These are phyloP conservation scores for Metschnikowia cubensis DNA, from an alignment of 805 yeast genomes.

Conservation along the genomic window DNA sequence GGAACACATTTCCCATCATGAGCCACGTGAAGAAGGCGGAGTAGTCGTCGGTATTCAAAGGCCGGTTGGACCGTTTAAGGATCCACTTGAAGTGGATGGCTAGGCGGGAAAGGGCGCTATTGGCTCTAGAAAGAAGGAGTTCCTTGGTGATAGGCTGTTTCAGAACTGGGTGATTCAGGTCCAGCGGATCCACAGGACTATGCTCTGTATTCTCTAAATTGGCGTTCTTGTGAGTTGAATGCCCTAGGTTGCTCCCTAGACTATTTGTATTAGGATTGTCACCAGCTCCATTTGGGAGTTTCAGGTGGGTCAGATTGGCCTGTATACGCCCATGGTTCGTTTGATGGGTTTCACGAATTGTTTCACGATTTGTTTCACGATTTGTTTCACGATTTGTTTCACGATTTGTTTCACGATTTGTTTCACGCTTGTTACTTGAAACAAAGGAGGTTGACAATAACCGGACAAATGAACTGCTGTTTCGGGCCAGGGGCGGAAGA, in stretches of 20 bases:
- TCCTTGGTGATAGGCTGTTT: conserved; percentile 18
- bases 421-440: background rate
- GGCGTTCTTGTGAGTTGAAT: no score
- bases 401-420: background rate
- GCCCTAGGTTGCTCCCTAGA: no score
- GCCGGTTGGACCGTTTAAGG: conserved; percentile 69
- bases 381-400: background rate
- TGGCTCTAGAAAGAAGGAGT: conserved; percentile 26
- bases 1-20: conserved; percentile 76
- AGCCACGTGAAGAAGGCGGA: conserved; percentile 91
- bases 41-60: conserved; percentile 88
- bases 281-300: background rate
- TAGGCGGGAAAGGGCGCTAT: conserved; percentile 26
- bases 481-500: background rate
- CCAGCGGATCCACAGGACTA: no score
- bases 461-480: background rate
- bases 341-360: no score
- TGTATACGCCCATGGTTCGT: no score
- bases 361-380: background rate
- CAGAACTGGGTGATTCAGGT: no score
- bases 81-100: conserved; percentile 60
- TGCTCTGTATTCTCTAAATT: no score
- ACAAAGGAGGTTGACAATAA: background rate
- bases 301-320: background rate
- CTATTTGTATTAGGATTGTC: no score